These are phyloP conservation scores for Anthracocystis setariae DNA, from an alignment of 1,284 basidiomycete species.

Conservation along the genomic window DNA sequence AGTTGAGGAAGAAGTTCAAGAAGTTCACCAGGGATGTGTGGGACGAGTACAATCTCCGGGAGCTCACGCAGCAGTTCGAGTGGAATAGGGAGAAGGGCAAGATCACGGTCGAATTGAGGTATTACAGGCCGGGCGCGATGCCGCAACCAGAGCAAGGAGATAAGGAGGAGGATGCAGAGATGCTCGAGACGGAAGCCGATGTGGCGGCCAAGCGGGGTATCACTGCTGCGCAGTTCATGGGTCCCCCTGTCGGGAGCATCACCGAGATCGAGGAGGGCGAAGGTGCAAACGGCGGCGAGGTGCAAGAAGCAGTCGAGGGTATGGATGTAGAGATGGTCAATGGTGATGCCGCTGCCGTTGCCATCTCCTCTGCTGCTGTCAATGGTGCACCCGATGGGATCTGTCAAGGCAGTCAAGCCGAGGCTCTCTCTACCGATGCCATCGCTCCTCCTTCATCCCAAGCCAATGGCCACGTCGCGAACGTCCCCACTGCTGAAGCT, in stretches of 20 bases:
- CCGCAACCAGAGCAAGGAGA: constrained; percentile 16
- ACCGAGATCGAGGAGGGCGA: constrained; percentile 11
- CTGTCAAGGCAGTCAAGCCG: neutral
- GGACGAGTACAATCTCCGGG: constrained; percentile 68
- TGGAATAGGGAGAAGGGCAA: constrained; percentile 60
- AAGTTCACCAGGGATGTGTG: constrained; percentile 84
- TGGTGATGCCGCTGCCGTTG: constrained; percentile 7
- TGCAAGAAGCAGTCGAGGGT: neutral
- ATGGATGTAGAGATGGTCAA: constrained; percentile 36
- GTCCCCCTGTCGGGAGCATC: constrained; percentile 8
- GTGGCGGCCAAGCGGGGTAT: constrained; percentile 33
- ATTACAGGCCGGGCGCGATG: constrained; percentile 68
- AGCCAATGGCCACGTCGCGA: constrained; percentile 8
- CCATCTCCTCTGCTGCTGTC: too few species aligned
- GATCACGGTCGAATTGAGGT: constrained; percentile 75
- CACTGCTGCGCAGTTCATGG: constrained; percentile 45
- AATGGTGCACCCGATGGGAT: constrained; percentile 5
- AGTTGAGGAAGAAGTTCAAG: constrained; percentile 93
- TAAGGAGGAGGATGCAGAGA: constrained; percentile 21
- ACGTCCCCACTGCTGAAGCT: neutral
- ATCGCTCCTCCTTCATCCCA: constrained; percentile 26
- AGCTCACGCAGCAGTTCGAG: constrained; percentile 65
- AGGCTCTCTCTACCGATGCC: neutral
- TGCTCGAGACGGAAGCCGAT: constrained; percentile 46
- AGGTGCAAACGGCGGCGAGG: constrained; percentile 6